Conservation (phyloP, 805 yeast genomes). For the Cyberlindnera veronae region DNA sequence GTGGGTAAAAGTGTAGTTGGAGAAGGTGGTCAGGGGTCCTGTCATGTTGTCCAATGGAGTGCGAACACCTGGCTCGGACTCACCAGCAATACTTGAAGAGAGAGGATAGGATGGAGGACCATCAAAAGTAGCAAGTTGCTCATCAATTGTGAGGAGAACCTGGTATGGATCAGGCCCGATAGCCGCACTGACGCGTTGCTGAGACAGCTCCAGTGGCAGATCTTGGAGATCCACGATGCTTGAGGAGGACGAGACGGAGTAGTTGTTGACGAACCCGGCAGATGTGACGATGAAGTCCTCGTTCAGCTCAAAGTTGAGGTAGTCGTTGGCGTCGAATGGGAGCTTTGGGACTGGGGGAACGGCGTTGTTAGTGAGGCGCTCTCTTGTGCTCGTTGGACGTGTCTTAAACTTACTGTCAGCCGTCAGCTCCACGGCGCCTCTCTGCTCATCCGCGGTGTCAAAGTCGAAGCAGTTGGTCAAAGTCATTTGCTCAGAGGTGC, state of each 20-base stretch:
- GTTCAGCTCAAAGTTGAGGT: conserved; percentile 22
- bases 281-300: conserved; percentile 20
- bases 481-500: background rate
- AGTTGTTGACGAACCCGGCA: conserved; percentile 22
- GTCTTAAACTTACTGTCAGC: conserved; percentile 8
- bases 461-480: conserved; percentile 1
- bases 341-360: conserved; percentile 17
- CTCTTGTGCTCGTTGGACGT: background rate
- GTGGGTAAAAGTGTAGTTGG: background rate
- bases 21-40: no score
- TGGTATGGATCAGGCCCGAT: background rate
- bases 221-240: background rate
- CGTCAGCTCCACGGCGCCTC: conserved; percentile 2
- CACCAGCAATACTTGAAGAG: no score
- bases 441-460: background rate
- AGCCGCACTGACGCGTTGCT: background rate
- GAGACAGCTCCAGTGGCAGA: background rate
- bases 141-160: no score
- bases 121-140: background rate
- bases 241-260: conserved; percentile 2
- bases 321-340: conserved; percentile 26
- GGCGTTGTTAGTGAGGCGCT: background rate
- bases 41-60: no score
- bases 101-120: background rate
- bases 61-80: no score